Evolutionary conservation across 768 basidiomycete genomes (phyloP), one percentile per base, ranked within the genome.

Genomic region (Mycena kentingensis): DNA sequence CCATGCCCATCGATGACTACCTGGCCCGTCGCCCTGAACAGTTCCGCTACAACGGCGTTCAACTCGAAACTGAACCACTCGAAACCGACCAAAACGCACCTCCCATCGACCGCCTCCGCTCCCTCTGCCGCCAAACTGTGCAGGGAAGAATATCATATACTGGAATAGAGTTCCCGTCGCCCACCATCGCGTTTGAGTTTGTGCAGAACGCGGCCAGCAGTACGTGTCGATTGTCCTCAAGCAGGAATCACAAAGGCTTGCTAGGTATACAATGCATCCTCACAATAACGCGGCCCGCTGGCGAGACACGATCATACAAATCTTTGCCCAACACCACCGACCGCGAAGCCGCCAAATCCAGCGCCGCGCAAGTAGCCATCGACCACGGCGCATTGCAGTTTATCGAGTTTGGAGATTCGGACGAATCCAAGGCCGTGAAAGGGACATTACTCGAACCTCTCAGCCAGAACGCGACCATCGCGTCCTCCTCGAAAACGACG

Each of bases 331-430:
- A 63, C 2, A 80, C 76, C 55, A 36, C 70, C 15, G 73, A 74
- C 31, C 77, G 80, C 57, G 68, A 57, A 32, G 84, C 85, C 12
- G 86, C 85, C 0, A 82, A 81, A 52, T 67, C 66, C 0, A 74
- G 75, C 38, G 84, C 72, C 0, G 83, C 82, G 0, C 70, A 63
- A 15, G 64, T 80, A 15, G 86, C 86, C 4, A 68, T 87, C 21
- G 73, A 82, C 6, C 77, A 80, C 71, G 83, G 82, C 18, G 85
- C 77, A 1, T 63, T 87, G 27, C 77, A 84, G 18, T 87, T 87
- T 60, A 79, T 87, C 41, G 46, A 64, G 6, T 60, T 66, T 2
- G 79, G 80, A 3, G 76, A 77, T n/a, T 65, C 70, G 2, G 71
- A 75, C 31, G 60, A 59, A 6, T 31, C 64, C 25, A 66, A 69